phyloP scores from a whole-genome alignment of 805 yeast genomes.

The Pichia rugopelliculosa region DNA sequence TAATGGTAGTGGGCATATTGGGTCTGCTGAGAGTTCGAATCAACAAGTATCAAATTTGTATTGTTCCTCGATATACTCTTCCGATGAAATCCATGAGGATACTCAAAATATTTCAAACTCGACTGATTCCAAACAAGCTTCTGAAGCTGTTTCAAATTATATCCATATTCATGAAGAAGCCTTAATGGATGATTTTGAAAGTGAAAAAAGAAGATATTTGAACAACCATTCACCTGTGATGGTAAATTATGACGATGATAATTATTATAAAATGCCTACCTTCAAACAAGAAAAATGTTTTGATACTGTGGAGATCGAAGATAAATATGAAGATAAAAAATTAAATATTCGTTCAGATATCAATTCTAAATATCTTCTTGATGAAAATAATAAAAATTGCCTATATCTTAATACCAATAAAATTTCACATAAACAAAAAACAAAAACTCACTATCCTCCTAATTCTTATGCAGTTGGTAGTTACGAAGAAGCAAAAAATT shows the following conservation, averaged over 20 bases:
- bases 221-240: neutral
- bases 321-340: too few relatives aligned
- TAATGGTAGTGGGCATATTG: neutral
- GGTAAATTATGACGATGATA: neutral
- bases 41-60: neutral
- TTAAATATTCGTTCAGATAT: too few relatives aligned
- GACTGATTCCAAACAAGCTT: neutral
- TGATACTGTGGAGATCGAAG: too few relatives aligned
- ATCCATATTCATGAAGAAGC: neutral
- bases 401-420: too few relatives aligned
- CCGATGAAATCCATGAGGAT: neutral
- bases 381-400: too few relatives aligned
- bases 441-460: neutral
- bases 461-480: neutral
- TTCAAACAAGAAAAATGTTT: too few relatives aligned
- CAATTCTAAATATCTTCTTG: too few relatives aligned
- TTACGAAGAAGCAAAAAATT: neutral
- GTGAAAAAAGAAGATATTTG: neutral
- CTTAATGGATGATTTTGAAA: neutral
- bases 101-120: neutral
- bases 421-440: too few relatives aligned
- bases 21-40: neutral
- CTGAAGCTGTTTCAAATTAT: neutral
- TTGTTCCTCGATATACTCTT: neutral
- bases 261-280: neutral